Conservation (phyloP, 345 rosid species). For the Arabidopsis suecica region DNA sequence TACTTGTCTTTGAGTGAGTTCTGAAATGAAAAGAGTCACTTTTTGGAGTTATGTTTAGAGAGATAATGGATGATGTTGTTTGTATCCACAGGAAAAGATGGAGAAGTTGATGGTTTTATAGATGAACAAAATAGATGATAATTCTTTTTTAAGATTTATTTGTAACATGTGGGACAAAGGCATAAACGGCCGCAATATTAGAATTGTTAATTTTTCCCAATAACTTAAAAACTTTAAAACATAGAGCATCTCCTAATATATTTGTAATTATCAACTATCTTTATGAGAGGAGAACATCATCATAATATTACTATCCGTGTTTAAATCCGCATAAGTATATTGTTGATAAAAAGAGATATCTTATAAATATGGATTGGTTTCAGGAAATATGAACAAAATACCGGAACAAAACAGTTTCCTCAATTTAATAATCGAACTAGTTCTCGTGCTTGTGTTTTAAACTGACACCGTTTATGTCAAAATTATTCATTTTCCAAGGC, state of each 20-base stretch:
- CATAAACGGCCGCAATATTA: slow-evolving; percentile 36
- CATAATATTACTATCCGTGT: background rate
- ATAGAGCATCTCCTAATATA: slow-evolving; percentile 9
- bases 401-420: background rate
- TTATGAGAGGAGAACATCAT: background rate
- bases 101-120: slow-evolving; percentile 40
- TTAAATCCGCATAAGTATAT: background rate
- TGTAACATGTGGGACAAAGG: slow-evolving; percentile 36
- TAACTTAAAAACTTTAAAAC: slow-evolving; percentile 14
- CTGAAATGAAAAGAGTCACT: background rate
- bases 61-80: slow-evolving; percentile 35
- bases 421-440: background rate
- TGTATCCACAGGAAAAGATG: slow-evolving; percentile 30
- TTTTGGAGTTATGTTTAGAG: slow-evolving; percentile 38
- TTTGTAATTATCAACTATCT: background rate
- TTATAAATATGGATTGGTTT: too few species aligned
- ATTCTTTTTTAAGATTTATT: background rate
- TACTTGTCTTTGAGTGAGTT: background rate
- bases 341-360: background rate
- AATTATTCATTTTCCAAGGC: too few species aligned
- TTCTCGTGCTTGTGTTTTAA: background rate
- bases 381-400: too few species aligned
- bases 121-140: slow-evolving; percentile 19
- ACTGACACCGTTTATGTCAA: too few species aligned
- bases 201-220: slow-evolving; percentile 14